A percentile compares a stretch with the other conserved stretches of the same genome.
Conservation (phyloP, 169 alveolate species). For the Cryptosporidium bovis region DNA sequence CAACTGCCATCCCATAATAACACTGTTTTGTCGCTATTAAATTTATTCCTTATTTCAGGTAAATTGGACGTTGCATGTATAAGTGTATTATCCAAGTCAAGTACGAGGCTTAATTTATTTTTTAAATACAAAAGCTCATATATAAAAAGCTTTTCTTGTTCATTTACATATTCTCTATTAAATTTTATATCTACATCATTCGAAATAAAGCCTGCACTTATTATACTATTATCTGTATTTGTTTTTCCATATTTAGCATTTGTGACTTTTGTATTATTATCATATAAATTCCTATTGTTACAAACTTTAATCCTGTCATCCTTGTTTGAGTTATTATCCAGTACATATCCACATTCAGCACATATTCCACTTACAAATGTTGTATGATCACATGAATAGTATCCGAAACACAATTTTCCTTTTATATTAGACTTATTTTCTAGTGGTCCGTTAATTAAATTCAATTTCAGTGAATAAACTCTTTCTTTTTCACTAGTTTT, state of each 20-base stretch:
- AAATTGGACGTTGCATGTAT: conserved; percentile 82
- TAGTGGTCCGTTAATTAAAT: not conserved
- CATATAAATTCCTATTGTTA: not conserved
- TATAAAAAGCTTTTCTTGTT: conserved; percentile 52
- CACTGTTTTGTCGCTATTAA: not conserved
- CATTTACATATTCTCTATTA: conserved; percentile 21
- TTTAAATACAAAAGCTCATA: conserved; percentile 55
- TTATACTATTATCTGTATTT: conserved; percentile 5
- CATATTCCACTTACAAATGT: conserved; percentile 55
- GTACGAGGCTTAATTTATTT: conserved; percentile 82
- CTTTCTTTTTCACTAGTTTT: too few species aligned
- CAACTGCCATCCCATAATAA: too few species aligned
- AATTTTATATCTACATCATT: conserved; percentile 34
- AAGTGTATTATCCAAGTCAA: conserved; percentile 85
- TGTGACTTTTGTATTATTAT: not conserved
- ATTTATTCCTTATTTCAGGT: conserved; percentile 20
- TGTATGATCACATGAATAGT: conserved; percentile 42
- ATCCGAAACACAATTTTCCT: not conserved
- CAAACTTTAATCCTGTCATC: not conserved
- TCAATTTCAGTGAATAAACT: too few species aligned
- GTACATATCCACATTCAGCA: conserved; percentile 52
- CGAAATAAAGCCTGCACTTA: conserved; percentile 66
- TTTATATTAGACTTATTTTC: not conserved
- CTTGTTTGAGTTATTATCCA: not conserved
- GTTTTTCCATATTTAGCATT: not conserved